Evolutionary conservation across 2,329 filamentous ascomycete genomes (phyloP).

Genomic region (Penicillium crustosum): DNA sequence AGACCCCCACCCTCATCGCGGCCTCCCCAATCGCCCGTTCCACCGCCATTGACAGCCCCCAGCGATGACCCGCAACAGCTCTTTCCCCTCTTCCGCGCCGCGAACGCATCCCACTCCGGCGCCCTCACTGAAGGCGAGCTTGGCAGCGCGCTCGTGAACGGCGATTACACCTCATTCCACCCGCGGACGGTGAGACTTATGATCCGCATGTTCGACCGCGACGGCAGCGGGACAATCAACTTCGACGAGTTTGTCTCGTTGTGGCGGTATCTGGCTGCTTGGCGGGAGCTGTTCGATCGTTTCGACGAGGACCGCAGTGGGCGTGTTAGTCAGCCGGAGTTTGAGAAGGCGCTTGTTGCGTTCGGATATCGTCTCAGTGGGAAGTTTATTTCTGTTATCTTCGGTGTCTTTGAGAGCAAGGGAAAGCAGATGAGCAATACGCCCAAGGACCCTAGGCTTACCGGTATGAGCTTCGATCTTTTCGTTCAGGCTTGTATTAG

Average conservation of each 20-base stretch:
- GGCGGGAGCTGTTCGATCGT: constrained; percentile 90
- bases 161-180: constrained; percentile 93
- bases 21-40: constrained; percentile 65
- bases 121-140: constrained; percentile 84
- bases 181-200: constrained; percentile 95
- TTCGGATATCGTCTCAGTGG: constrained; percentile 91
- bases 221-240: constrained; percentile 82
- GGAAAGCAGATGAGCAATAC: constrained; percentile 43
- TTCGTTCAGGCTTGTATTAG: constrained; percentile 98
- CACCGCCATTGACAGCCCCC: constrained; percentile 50
- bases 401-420: constrained; percentile 77
- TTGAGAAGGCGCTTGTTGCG: constrained; percentile 82
- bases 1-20: constrained; percentile 60
- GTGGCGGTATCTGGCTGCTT: constrained; percentile 93
- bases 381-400: constrained; percentile 79
- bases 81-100: constrained; percentile 81
- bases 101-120: constrained; percentile 76
- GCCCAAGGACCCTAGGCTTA: constrained; percentile 31
- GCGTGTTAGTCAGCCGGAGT: constrained; percentile 82
- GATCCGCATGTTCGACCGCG: constrained; percentile 98
- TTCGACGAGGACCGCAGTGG: constrained; percentile 88
- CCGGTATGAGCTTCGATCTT: constrained; percentile 86
- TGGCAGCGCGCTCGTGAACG: constrained; percentile 87
- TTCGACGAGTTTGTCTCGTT: constrained; percentile 96
- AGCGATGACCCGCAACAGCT: constrained; percentile 60